Evolutionary conservation across 2,329 filamentous ascomycete genomes (phyloP).

Genomic region (Emmonsiellopsis sp.): DNA sequence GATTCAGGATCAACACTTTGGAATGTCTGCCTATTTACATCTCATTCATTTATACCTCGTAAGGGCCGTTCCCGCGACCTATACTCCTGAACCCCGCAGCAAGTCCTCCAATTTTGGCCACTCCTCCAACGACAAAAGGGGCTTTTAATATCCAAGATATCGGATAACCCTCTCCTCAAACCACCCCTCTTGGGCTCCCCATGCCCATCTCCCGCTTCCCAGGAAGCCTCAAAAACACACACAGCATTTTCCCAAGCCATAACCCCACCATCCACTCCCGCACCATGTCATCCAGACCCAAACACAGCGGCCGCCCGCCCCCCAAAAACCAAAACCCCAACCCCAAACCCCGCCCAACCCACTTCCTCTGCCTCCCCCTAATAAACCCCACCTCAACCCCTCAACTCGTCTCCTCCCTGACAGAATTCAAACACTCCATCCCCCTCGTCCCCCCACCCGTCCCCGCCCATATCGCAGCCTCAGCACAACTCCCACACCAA

Average conservation of each 20-base stretch:
- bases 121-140: no score
- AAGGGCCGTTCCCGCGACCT: no score
- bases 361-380: constrained; percentile 48
- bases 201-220: not conserved
- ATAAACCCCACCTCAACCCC: constrained; percentile 50
- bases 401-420: constrained; percentile 55
- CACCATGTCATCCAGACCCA: constrained; percentile 3
- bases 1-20: no score
- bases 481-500: constrained; percentile 26
- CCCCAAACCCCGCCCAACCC: constrained; percentile 26
- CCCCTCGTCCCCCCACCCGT: constrained; percentile 10
- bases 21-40: no score
- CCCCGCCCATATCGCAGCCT: constrained; percentile 7
- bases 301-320: not conserved
- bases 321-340: constrained; percentile 1
- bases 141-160: not conserved
- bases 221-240: not conserved
- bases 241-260: not conserved
- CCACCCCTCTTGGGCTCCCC: not conserved
- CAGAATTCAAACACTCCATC: constrained; percentile 52
- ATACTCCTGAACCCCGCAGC: no score
- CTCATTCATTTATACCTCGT: no score
- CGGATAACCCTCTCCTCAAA: not conserved
- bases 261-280: not conserved
- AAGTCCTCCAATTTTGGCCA: no score